A percentile compares a stretch with the other conserved stretches of the same genome.
These are phyloP conservation scores for Phytophthora nicotianae DNA, from an alignment of 352 stramenopile genomes.

Conservation along the genomic window DNA sequence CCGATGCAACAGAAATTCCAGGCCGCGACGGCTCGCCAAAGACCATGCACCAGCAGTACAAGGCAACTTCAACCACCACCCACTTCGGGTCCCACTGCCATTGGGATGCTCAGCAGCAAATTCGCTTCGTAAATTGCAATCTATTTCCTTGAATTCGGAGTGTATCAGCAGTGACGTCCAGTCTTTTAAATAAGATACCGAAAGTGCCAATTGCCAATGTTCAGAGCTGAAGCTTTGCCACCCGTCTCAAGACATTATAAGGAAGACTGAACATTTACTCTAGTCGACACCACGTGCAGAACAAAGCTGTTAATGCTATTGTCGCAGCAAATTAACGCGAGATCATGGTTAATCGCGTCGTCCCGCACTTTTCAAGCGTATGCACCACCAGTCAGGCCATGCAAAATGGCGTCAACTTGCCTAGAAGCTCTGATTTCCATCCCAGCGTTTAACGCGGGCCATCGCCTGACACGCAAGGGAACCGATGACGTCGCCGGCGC, in stretches of 20 bases:
- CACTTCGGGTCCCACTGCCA: not conserved
- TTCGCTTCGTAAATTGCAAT: not conserved
- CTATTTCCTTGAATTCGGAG: not conserved
- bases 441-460: constrained; percentile 8
- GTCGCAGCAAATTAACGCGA: constrained; percentile 10
- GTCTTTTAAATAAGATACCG: not conserved
- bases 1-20: constrained; percentile 12
- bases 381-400: not conserved
- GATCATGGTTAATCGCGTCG: constrained; percentile 20
- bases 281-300: constrained; percentile 15
- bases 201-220: not conserved
- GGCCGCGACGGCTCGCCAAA: constrained; percentile 14
- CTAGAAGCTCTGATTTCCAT: constrained; percentile 19
- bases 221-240: constrained; percentile 15
- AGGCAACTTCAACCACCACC: constrained; percentile 26
- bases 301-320: not conserved
- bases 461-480: constrained; percentile 32
- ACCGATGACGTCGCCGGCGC: constrained; percentile 3
- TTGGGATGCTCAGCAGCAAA: constrained; percentile 9
- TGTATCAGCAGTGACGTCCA: not conserved
- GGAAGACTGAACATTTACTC: constrained; percentile 10
- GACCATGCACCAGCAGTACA: constrained; percentile 15
- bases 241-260: constrained; percentile 9
- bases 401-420: constrained; percentile 10
- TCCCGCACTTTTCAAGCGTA: constrained; percentile 8